Evolutionary conservation across 495 filamentous ascomycete genomes (phyloP).

Genomic region (Aspergillus campestris): DNA sequence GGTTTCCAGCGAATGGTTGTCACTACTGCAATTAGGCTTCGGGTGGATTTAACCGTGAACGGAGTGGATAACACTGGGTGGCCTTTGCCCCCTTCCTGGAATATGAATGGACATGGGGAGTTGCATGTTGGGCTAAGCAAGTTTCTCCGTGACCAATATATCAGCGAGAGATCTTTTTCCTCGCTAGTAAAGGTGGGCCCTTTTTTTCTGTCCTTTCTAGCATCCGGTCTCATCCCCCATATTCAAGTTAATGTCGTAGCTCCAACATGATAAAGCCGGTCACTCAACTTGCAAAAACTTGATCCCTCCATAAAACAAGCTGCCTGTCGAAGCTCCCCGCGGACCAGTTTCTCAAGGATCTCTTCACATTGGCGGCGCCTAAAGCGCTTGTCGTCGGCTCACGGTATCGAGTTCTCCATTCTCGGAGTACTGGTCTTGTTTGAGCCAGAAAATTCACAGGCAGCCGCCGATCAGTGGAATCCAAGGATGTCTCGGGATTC

Average conservation of each 20-base stretch:
- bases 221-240: not conserved
- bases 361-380: constrained; percentile 24
- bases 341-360: constrained; percentile 2
- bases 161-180: not conserved
- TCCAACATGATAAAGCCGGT: no score
- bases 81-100: constrained; percentile 9
- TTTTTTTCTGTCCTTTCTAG: constrained; percentile 1
- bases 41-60: constrained; percentile 15
- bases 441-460: not conserved
- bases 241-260: no score
- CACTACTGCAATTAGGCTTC: constrained; percentile 7
- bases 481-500: constrained; percentile 1
- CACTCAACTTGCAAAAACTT: no score
- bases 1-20: constrained; percentile 1
- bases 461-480: constrained; percentile 11
- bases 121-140: constrained; percentile 1
- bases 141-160: no score
- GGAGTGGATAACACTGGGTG: constrained; percentile 10
- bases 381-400: constrained; percentile 27
- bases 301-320: no score
- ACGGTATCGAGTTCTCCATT: not conserved
- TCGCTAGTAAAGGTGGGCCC: not conserved
- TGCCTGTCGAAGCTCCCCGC: constrained; percentile 4
- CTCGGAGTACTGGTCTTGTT: constrained; percentile 1
- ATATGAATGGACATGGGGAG: constrained; percentile 4